These are phyloP conservation scores for Ilyonectria robusta DNA, from an alignment of 2,329 filamentous ascomycete species.

Conservation along the genomic window DNA sequence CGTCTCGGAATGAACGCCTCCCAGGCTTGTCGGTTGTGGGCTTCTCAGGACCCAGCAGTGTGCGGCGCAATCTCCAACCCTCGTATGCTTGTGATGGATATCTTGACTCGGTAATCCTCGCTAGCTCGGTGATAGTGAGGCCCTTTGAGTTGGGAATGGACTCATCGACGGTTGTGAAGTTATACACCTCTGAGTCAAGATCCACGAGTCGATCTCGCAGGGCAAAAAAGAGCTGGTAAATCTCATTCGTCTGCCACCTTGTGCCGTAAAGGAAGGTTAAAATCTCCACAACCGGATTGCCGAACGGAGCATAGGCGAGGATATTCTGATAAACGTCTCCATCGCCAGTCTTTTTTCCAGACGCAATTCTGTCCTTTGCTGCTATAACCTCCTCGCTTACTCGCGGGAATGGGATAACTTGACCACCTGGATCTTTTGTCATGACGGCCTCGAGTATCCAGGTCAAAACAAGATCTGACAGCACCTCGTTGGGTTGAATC, in stretches of 20 bases:
- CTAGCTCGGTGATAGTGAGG: no score
- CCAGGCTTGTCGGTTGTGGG: no score
- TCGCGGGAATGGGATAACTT: slow-evolving; percentile 10
- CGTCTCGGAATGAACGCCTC: no score
- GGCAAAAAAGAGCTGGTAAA: slow-evolving; percentile 26
- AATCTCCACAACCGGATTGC: neutral
- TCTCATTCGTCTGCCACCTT: slow-evolving; percentile 19
- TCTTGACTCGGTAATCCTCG: no score
- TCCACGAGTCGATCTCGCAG: slow-evolving; percentile 18
- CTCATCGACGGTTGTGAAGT: neutral
- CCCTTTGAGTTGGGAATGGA: no score
- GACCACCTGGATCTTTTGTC: slow-evolving; percentile 12
- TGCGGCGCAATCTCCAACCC: no score
- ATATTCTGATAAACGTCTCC: slow-evolving; percentile 15
- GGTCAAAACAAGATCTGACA: slow-evolving; percentile 36
- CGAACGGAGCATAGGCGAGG: slow-evolving; percentile 15
- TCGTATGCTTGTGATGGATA: no score
- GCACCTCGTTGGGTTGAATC: slow-evolving; percentile 40
- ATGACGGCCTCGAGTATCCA: slow-evolving; percentile 41
- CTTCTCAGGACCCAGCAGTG: no score
- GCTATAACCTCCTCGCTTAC: neutral
- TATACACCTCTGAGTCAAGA: slow-evolving; percentile 9
- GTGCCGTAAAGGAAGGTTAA: neutral
- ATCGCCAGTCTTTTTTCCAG: neutral
- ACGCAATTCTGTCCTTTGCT: neutral